A percentile compares a stretch with the other conserved stretches of the same genome.
Conservation (phyloP, 495 filamentous ascomycete species). For the Penicillium alfredii region DNA sequence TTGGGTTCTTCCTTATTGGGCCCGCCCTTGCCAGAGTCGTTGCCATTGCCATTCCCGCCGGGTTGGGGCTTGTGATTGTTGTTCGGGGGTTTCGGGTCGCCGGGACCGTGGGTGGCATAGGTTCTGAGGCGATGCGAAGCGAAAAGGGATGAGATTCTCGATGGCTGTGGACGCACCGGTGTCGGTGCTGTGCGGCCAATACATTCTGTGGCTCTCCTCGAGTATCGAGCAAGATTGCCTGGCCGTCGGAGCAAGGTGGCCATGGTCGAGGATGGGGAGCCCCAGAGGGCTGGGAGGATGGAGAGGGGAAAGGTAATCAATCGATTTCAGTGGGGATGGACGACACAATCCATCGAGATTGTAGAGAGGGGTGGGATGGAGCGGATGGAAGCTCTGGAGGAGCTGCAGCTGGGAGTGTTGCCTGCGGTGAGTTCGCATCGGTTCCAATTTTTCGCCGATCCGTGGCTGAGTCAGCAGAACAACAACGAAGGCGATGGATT, state of each 20-base stretch:
- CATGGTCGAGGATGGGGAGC: slow-evolving; percentile 48
- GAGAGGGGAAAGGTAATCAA: slow-evolving; percentile 21
- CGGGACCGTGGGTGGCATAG: slow-evolving; percentile 49
- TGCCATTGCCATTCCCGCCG: slow-evolving; percentile 10
- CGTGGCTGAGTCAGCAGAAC: slow-evolving; percentile 21
- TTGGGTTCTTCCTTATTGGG: slow-evolving; percentile 33
- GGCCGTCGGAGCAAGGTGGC: slow-evolving; percentile 60
- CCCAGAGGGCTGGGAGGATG: slow-evolving; percentile 29
- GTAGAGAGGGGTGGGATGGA: slow-evolving; percentile 7
- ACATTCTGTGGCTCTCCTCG: slow-evolving; percentile 46
- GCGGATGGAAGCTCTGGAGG: slow-evolving; percentile 21
- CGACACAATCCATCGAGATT: slow-evolving; percentile 27
- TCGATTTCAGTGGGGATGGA: slow-evolving; percentile 18
- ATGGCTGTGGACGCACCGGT: slow-evolving; percentile 28
- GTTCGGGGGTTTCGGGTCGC: slow-evolving; percentile 44
- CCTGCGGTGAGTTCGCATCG: slow-evolving; percentile 22
- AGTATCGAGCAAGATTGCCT: slow-evolving; percentile 56
- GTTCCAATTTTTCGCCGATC: slow-evolving; percentile 18
- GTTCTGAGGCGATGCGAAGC: slow-evolving; percentile 43
- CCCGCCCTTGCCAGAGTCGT: not conserved
- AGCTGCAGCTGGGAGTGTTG: too few relatives aligned
- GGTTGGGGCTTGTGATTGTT: slow-evolving; percentile 28
- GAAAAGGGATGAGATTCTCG: slow-evolving; percentile 41
- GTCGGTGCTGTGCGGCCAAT: slow-evolving; percentile 38
- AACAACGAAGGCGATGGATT: slow-evolving; percentile 7